Base-by-base conservation (phyloP, 116 monocot species). In the Cymodocea nodosa region DNA sequence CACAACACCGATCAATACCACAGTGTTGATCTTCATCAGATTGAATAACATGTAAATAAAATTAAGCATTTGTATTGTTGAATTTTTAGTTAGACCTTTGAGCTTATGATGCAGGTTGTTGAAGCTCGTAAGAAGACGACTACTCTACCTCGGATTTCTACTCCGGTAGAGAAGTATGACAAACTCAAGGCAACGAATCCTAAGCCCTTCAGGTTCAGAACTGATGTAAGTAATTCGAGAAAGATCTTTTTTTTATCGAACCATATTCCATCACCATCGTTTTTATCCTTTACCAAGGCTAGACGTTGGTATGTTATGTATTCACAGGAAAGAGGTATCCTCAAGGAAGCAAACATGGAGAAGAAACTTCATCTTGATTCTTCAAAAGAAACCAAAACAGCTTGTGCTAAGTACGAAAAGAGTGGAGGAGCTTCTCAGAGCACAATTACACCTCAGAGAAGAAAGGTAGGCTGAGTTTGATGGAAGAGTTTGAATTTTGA, bases 161-260 rank as follows among this genome's bases (percentile, higher is more conserved):
- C 52, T 37, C 73, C 69, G 20, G 76, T 34, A 59, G 63, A 22
- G 37, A 83, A 77, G 66, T 51, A 39, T 52, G 84, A 76, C 79
- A 83, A 63, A 56, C 67, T 69, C 37, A 80, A 76, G 65, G 53
- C 77, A 15, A 94, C 94, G 22, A 83, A 83, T 50, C 94, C 90
- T 5, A 86, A 83, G 75, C 94, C 94, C 56, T 94, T 94, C 68
- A 76, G 90, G 73, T 77, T 94, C 30, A 82, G 90, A 81, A 90
- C 90, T 34, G 84, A 87, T 74, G 94, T 94, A 54, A 79, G 90
- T 59, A 10, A 50, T 50, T 64, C 14, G 5, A 50, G 49, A 5
- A 36, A 8, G 16, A 24, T 15, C 34, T 17, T 9, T 11, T 18
- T 53, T 15, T 4, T 52, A 30, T 24, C 12, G 44, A 44, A 44